phyloP scores from a whole-genome alignment of 768 basidiomycete species.

The Mycena capillaripes region DNA sequence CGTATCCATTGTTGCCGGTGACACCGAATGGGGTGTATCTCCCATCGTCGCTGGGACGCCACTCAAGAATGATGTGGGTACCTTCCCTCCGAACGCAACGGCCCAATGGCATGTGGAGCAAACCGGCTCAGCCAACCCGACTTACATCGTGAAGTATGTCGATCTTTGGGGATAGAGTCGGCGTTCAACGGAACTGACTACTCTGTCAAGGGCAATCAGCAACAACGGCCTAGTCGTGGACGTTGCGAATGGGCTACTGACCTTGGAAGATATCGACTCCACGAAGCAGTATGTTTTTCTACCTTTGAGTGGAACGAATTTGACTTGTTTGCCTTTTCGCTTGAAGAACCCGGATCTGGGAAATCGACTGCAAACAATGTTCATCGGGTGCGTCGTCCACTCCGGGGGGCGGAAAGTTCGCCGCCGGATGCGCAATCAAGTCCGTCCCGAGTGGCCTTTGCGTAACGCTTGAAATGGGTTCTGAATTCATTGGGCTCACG shows the following conservation, averaged over 20 bases:
- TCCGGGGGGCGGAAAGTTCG: constrained; percentile 29
- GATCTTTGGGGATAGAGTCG: not conserved
- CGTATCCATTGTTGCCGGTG: constrained; percentile 26
- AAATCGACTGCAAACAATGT: constrained; percentile 32
- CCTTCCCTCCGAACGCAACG: constrained; percentile 24
- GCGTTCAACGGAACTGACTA: not conserved
- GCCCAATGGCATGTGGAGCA: constrained; percentile 36
- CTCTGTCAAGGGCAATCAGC: constrained; percentile 18
- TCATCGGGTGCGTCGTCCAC: constrained; percentile 24
- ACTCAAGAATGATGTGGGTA: constrained; percentile 9
- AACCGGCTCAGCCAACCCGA: constrained; percentile 27
- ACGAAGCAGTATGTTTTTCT: constrained; percentile 8
- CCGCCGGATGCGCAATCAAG: constrained; percentile 27
- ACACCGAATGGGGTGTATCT: constrained; percentile 27
- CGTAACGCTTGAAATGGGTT: constrained; percentile 20
- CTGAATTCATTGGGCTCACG: not conserved
- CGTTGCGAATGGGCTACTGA: constrained; percentile 10
- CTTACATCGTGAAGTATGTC: constrained; percentile 34
- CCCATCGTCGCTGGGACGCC: constrained; percentile 29
- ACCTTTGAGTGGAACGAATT: not conserved
- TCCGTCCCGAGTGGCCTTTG: constrained; percentile 28
- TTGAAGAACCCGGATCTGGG: constrained; percentile 27
- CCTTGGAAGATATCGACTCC: constrained; percentile 23
- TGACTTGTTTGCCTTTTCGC: not conserved
- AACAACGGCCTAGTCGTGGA: constrained; percentile 29